phyloP scores from a whole-genome alignment of 2,329 filamentous ascomycete genomes.

The Knufia fluminis region DNA sequence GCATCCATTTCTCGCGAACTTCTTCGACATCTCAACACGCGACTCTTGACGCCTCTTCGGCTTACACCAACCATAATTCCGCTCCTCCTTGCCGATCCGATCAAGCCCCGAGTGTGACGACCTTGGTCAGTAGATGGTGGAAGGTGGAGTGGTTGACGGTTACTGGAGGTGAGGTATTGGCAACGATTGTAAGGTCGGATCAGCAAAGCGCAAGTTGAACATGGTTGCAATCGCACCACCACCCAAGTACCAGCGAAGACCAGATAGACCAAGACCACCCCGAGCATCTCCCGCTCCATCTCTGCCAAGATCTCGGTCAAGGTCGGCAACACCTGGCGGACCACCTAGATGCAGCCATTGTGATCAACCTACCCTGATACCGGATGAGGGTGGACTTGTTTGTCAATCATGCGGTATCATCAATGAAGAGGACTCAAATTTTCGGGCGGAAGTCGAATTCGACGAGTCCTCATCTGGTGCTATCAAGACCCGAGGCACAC shows the following conservation, averaged over 20 bases:
- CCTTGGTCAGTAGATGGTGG: no score
- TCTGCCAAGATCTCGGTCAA: neutral
- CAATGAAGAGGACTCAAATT: conserved; percentile 69
- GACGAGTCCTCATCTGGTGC: conserved; percentile 78
- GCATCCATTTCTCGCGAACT: no score
- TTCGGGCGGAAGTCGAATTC: conserved; percentile 85
- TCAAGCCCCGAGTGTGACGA: no score
- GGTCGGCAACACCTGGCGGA: conserved; percentile 6
- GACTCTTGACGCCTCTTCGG: no score
- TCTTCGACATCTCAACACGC: no score
- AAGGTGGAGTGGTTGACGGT: no score
- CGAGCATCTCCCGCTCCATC: conserved; percentile 7
- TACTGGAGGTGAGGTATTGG: neutral
- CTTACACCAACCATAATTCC: no score
- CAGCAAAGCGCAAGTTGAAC: neutral
- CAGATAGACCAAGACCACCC: neutral
- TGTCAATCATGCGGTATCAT: conserved; percentile 81
- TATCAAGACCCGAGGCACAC: conserved; percentile 83
- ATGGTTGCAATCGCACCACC: conserved; percentile 1
- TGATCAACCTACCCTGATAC: neutral
- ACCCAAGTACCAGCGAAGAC: neutral
- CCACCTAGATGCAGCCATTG: conserved; percentile 3
- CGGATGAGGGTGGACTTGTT: conserved; percentile 27
- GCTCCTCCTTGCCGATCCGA: no score
- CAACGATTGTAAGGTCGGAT: neutral